Conservation (phyloP, 352 stramenopile genomes). For the Phytopythium montanum region DNA sequence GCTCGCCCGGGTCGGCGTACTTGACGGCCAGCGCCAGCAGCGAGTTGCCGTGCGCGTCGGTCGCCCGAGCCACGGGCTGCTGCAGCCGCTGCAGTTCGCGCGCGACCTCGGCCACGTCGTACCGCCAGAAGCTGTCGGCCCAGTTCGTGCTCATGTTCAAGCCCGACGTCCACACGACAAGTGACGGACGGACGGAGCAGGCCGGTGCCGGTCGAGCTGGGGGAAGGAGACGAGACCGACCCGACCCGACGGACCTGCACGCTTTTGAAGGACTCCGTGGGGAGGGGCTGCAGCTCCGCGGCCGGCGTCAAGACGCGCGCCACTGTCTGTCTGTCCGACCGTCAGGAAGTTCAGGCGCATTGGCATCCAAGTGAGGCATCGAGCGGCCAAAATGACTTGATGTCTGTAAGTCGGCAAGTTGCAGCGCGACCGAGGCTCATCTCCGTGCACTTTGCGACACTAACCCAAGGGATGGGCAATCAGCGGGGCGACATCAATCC, state of each 20-base stretch:
- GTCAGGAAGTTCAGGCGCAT: not conserved
- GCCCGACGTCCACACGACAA: not conserved
- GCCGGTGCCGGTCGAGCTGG: too few relatives aligned
- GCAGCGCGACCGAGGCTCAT: not conserved
- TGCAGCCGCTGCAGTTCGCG: not conserved
- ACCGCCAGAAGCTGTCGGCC: conserved; percentile 8
- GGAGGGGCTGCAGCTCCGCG: not conserved
- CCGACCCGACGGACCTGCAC: too few relatives aligned
- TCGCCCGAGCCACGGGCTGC: not conserved
- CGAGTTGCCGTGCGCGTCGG: conserved; percentile 4
- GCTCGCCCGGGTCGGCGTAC: conserved; percentile 5
- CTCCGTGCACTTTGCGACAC: not conserved
- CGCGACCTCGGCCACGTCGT: conserved; percentile 3
- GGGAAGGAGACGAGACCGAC: not conserved
- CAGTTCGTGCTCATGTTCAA: not conserved
- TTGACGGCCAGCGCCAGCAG: conserved; percentile 7
- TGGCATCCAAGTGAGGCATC: not conserved
- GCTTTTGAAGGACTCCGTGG: not conserved
- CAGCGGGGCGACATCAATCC: not conserved
- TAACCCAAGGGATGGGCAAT: not conserved
- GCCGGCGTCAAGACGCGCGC: not conserved
- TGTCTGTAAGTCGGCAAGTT: not conserved
- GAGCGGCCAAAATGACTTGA: not conserved
- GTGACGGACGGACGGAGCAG: not conserved
- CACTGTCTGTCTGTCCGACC: not conserved